phyloP scores from a whole-genome alignment of 768 basidiomycete genomes.

The Amanita pseudoporphyria region DNA sequence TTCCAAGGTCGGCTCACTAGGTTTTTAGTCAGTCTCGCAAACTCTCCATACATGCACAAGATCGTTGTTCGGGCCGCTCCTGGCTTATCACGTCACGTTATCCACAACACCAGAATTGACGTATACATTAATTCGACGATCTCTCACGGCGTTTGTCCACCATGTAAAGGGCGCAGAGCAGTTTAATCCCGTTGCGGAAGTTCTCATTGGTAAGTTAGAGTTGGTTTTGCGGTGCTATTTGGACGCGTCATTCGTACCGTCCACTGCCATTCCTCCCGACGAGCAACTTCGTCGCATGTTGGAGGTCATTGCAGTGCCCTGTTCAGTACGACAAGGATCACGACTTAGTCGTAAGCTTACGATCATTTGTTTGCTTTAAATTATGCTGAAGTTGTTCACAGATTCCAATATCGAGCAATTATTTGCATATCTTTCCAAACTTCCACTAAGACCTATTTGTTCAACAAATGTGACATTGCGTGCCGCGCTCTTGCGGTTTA shows the following conservation, averaged over 20 bases:
- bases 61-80: slow-evolving; percentile 48
- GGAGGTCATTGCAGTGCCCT: slow-evolving; percentile 46
- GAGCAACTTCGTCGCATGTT: slow-evolving; percentile 43
- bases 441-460: not conserved
- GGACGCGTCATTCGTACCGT: not conserved
- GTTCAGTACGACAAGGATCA: slow-evolving; percentile 63
- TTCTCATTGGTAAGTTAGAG: slow-evolving; percentile 34
- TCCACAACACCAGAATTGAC: slow-evolving; percentile 29
- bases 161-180: slow-evolving; percentile 67
- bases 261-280: slow-evolving; percentile 12
- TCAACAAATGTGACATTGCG: slow-evolving; percentile 23
- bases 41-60: slow-evolving; percentile 70
- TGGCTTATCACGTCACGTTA: slow-evolving; percentile 42
- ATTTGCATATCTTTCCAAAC: not conserved
- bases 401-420: not conserved
- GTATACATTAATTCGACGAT: slow-evolving; percentile 53
- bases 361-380: not conserved
- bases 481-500: slow-evolving; percentile 28
- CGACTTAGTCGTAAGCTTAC: slow-evolving; percentile 47
- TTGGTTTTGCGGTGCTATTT: slow-evolving; percentile 14
- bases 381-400: not conserved
- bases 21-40: slow-evolving; percentile 64
- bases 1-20: slow-evolving; percentile 4
- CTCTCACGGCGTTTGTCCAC: slow-evolving; percentile 74
- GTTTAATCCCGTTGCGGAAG: slow-evolving; percentile 47